These are phyloP conservation scores for Steccherinum ochraceum DNA, from an alignment of 768 basidiomycete genomes.

Conservation along the genomic window DNA sequence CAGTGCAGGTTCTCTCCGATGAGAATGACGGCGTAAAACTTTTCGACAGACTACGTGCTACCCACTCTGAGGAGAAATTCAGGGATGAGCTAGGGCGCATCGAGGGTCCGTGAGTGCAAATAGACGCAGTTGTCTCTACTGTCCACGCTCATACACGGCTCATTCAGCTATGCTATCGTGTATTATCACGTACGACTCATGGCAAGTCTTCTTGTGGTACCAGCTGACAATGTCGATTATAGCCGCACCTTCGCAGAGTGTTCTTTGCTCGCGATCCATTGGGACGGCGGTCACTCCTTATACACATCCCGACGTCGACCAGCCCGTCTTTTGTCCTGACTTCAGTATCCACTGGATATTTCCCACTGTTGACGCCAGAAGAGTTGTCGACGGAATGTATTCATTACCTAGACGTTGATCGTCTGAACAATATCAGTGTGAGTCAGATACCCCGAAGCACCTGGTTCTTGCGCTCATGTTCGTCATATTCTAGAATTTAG, in stretches of 20 bases:
- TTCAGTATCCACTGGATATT: slow-evolving; percentile 54
- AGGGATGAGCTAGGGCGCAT: slow-evolving; percentile 47
- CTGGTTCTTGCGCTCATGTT: no score
- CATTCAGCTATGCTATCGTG: slow-evolving; percentile 67
- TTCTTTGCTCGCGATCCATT: slow-evolving; percentile 81
- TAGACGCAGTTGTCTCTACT: no score
- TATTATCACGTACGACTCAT: slow-evolving; percentile 68
- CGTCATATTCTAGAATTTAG: neutral
- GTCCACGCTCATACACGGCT: no score
- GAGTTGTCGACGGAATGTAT: slow-evolving; percentile 58
- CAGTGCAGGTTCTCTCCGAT: slow-evolving; percentile 39
- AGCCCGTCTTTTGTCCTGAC: slow-evolving; percentile 54
- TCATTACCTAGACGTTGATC: slow-evolving; percentile 43
- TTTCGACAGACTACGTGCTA: slow-evolving; percentile 25
- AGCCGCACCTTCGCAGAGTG: slow-evolving; percentile 29
- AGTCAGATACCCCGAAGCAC: no score
- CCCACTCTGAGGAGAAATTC: slow-evolving; percentile 33
- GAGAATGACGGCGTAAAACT: slow-evolving; percentile 73
- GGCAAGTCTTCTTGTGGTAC: no score
- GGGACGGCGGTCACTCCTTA: slow-evolving; percentile 78
- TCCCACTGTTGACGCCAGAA: slow-evolving; percentile 43
- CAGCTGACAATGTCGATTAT: no score
- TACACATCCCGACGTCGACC: slow-evolving; percentile 47
- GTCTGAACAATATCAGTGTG: slow-evolving; percentile 14
- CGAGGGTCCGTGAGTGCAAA: slow-evolving; percentile 80